Percentiles rank a stretch among this genome's conserved stretches.
Conservation (phyloP, 371 early-diverging fungal genomes). For the Saksenaea oblongispora region DNA sequence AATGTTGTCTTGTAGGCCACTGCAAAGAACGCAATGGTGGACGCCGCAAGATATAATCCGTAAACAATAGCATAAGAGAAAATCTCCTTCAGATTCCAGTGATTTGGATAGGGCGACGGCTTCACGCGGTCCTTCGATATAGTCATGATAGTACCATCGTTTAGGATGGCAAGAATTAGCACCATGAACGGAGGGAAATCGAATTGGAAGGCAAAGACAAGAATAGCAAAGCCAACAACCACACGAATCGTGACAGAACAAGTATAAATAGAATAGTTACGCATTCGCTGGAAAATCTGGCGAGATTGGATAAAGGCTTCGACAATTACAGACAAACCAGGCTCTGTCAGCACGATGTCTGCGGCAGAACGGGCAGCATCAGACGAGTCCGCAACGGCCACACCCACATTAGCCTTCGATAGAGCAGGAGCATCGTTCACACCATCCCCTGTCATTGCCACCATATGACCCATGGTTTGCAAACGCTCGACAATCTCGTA, state of each 20-base stretch:
- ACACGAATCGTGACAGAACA: constrained; percentile 69
- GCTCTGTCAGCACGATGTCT: constrained; percentile 77
- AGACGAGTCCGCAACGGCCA: constrained; percentile 82
- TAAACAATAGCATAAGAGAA: constrained; percentile 60
- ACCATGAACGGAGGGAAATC: constrained; percentile 71
- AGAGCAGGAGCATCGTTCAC: constrained; percentile 97
- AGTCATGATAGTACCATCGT: constrained; percentile 68
- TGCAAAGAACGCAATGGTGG: constrained; percentile 58
- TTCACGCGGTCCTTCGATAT: constrained; percentile 63
- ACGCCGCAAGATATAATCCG: constrained; percentile 58
- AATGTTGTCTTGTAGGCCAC: constrained; percentile 46
- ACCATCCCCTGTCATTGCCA: constrained; percentile 96
- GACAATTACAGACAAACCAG: constrained; percentile 78
- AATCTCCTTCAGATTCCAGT: constrained; percentile 62
- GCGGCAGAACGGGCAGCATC: constrained; percentile 81
- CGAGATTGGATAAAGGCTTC: constrained; percentile 68
- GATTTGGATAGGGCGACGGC: constrained; percentile 60
- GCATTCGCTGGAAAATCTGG: constrained; percentile 78
- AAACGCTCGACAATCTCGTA: constrained; percentile 91
- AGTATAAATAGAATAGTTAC: constrained; percentile 64
- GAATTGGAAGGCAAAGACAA: constrained; percentile 58
- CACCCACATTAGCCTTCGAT: constrained; percentile 81
- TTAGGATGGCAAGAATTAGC: constrained; percentile 63
- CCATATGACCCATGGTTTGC: constrained; percentile 80
- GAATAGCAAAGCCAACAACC: constrained; percentile 61